Conservation (phyloP, 192 early-diverging fungal species). For the Entomortierella chlamydospora region DNA sequence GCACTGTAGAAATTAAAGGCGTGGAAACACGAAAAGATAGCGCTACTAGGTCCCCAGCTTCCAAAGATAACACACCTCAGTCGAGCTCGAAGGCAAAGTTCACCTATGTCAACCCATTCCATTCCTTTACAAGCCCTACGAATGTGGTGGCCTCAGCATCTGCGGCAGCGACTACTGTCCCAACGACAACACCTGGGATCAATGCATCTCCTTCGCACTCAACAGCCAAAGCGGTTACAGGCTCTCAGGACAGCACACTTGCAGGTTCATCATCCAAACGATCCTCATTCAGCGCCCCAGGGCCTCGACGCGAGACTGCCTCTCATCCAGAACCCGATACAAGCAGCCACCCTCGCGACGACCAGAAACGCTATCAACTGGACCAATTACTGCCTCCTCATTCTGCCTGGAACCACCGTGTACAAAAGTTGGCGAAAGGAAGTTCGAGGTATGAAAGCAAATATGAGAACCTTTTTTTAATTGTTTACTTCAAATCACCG, state of each 20-base stretch:
- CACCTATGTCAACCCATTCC: conserved; percentile 62
- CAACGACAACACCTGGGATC: not conserved
- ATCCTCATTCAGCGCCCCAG: conserved; percentile 25
- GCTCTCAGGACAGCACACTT: conserved; percentile 12
- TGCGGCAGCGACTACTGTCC: not conserved
- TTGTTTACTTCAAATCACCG: not conserved
- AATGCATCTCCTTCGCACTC: conserved; percentile 18
- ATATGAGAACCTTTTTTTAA: not conserved
- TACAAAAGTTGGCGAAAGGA: conserved; percentile 47
- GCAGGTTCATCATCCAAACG: conserved; percentile 30
- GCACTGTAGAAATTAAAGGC: not conserved
- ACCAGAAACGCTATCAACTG: conserved; percentile 46
- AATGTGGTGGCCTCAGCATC: not conserved
- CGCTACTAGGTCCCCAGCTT: conserved; percentile 14
- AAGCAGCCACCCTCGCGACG: conserved; percentile 25
- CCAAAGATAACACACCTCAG: conserved; percentile 39
- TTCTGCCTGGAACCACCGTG: conserved; percentile 54
- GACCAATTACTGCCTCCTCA: conserved; percentile 49
- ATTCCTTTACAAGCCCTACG: conserved; percentile 47
- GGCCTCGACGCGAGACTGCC: conserved; percentile 34
- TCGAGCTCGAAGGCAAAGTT: conserved; percentile 48
- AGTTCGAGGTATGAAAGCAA: conserved; percentile 32
- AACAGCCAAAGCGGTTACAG: conserved; percentile 14
- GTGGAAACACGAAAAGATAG: conserved; percentile 14
- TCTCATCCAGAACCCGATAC: conserved; percentile 23